Base-by-base conservation (phyloP, 1,139 yeast species). In the Entelexis paramagnoliae region DNA sequence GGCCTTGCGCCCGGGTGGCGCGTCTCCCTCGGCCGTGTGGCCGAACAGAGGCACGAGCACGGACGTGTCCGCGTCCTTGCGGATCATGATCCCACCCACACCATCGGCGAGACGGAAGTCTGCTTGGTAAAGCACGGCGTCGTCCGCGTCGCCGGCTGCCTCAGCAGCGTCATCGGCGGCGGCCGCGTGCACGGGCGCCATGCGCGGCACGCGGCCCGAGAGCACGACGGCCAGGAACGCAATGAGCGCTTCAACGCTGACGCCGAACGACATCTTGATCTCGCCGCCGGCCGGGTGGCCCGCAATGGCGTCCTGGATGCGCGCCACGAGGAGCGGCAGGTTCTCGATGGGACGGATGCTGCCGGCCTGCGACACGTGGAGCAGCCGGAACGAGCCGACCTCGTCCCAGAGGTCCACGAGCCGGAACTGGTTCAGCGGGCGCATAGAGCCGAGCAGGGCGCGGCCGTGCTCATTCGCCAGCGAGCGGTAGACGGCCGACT, bases 401-500 rank as follows among this genome's bases (percentile, higher is more conserved):
- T 54, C 57, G 14, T 52, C 49, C 61, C 62, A 51, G 40, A 55
- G 34, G 48, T 58, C 45, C 8, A 22, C 24, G 24, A 78, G 58
- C 57, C 73, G 74, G 63, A 78, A 79, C 52, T 71, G 72, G 14
- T 55, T 67, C 33, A 82, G 75, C 48, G 77, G 57, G n/a, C 22
- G 28, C 43, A 48, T 75, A 51, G 81, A 68, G 0, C 79, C 74
- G 16, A 68, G 54, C 48, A 70, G 58, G 3, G 63, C 62, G 11
- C 62, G 57, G 35, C 69, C 69, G 50, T 65, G 68, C 2, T 68
- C 68, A 34, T 82, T 72, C 22, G 79, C 70, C 0, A 76, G 74
- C 9, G 85, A 79, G 52, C 83, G 73, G 64, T 79, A 76, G n/a
- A 81, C 70, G 1, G 87, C 81, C 16, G 83, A 73, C 62, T 83